Base-by-base conservation (phyloP, 805 yeast species). In the Barnettozyma siamensis region DNA sequence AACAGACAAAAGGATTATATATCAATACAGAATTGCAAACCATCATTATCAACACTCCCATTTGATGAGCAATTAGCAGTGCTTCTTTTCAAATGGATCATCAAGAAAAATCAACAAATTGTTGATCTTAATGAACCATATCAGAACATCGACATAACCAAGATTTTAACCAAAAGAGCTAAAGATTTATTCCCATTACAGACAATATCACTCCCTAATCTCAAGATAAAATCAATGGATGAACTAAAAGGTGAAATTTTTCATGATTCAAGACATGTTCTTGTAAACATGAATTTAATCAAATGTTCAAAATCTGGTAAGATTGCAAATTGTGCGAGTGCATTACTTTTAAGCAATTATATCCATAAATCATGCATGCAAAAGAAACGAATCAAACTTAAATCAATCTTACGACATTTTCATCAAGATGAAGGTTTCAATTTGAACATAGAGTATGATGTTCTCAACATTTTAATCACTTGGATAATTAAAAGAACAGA, bases 181-280 rank as follows among this genome's bases (percentile, higher is more conserved):
- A 27, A 40, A 11, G 40, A 48, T 3, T 42, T 37, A 4, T 45
- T 55, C 30, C 40, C 54, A 4, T 20, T 20, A 31, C 42, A 53
- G 36, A 31, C 44, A 0, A 41, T 54, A 9, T 42, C 43, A 1
- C 27, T 45, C 3, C 38, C 48, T 2, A 38, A 36, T 5, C 10
- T 33, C 4, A 38, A 42, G 10, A 32, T 53, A n/a, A 37, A 41
- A 12, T 33, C 48, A 5, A 23, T 33, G 7, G 42, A 48, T 35
- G 45, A 48, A 9, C 37, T 49, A 1, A 49, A 52, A 35, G 46
- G 43, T 12, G 43, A 53, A n/a, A 21, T 55, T 3, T 61, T 64
- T 42, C 61, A 60, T 31, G 40, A 41, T 1, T 45, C 58, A 2
- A 44, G 65, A 19, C 59, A 55, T 33, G 37, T 38, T 6, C 38